Evolutionary conservation across 2,329 filamentous ascomycete genomes (phyloP).

Genomic region (Thelonectria rubi): DNA sequence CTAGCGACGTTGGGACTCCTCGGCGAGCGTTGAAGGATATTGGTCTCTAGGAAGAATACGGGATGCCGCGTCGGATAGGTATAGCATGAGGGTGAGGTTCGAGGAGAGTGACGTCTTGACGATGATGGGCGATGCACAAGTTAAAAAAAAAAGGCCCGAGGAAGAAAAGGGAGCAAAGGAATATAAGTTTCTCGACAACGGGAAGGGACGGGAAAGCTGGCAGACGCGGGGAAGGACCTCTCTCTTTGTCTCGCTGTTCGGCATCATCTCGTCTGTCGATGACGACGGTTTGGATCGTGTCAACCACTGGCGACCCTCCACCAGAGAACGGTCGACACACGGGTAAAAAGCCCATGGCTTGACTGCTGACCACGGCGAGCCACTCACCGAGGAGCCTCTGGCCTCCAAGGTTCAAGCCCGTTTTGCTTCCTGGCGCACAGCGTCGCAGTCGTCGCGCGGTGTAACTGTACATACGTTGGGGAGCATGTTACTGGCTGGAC

Average conservation of each 20-base stretch:
- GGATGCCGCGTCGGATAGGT: background rate
- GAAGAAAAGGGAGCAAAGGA: constrained; percentile 2
- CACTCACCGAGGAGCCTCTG: constrained; percentile 35
- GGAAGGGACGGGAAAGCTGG: constrained; percentile 17
- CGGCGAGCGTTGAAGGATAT: background rate
- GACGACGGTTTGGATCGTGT: constrained; percentile 28
- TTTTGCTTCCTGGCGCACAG: constrained; percentile 1
- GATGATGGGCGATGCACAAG: no score
- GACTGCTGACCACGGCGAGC: constrained; percentile 22
- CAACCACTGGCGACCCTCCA: constrained; percentile 47
- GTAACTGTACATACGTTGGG: constrained; percentile 17
- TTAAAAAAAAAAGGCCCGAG: background rate
- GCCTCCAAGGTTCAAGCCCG: constrained; percentile 28
- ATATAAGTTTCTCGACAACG: constrained; percentile 3
- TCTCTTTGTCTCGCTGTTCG: constrained; percentile 7
- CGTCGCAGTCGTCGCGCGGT: constrained; percentile 18
- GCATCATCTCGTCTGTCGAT: constrained; percentile 25
- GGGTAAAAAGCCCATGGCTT: background rate
- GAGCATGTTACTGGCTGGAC: constrained; percentile 21
- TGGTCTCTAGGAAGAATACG: constrained; percentile 17
- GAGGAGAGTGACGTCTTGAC: no score
- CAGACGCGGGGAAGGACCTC: constrained; percentile 25
- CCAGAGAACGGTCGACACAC: no score
- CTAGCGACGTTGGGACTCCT: background rate
- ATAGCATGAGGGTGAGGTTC: no score